A percentile compares a stretch with the other conserved stretches of the same genome.
phyloP scores from a whole-genome alignment of 2,329 filamentous ascomycete species.

The Basipetospora sp. region DNA sequence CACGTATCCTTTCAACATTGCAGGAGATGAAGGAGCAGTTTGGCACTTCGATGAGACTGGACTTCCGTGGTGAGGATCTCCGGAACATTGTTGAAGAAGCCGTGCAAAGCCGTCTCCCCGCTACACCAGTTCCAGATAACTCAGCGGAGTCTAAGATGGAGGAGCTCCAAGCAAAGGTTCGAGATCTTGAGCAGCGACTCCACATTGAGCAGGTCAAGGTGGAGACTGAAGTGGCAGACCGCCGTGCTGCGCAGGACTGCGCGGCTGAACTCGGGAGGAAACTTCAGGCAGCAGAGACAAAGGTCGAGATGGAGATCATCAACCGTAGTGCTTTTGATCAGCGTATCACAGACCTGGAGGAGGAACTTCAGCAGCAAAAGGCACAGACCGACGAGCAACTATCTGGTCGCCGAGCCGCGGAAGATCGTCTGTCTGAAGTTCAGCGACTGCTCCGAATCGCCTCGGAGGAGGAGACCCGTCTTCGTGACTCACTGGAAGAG shows the following conservation, averaged over 20 bases:
- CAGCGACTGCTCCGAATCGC: conserved; percentile 54
- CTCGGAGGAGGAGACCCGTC: conserved; percentile 56
- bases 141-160: conserved; percentile 38
- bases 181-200: conserved; percentile 44
- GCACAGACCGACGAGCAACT: conserved; percentile 44
- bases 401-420: conserved; percentile 46
- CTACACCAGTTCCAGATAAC: conserved; percentile 34
- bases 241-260: conserved; percentile 38
- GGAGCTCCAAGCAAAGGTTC: conserved; percentile 44
- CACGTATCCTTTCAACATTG: conserved; percentile 51
- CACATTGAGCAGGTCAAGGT: conserved; percentile 31
- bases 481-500: conserved; percentile 53
- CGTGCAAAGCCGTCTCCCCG: conserved; percentile 41
- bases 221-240: conserved; percentile 33
- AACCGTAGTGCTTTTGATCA: conserved; percentile 43
- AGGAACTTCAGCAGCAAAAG: conserved; percentile 45
- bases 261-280: conserved; percentile 38
- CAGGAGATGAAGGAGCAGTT: conserved; percentile 45
- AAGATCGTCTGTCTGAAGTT: conserved; percentile 59
- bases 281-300: conserved; percentile 41
- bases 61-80: conserved; percentile 38
- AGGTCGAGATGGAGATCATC: conserved; percentile 46
- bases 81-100: conserved; percentile 49
- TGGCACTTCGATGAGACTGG: conserved; percentile 26
- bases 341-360: conserved; percentile 55